These are phyloP conservation scores for Microbotryum lychnidis-dioicae DNA, from an alignment of 1,284 basidiomycete genomes.

Conservation along the genomic window DNA sequence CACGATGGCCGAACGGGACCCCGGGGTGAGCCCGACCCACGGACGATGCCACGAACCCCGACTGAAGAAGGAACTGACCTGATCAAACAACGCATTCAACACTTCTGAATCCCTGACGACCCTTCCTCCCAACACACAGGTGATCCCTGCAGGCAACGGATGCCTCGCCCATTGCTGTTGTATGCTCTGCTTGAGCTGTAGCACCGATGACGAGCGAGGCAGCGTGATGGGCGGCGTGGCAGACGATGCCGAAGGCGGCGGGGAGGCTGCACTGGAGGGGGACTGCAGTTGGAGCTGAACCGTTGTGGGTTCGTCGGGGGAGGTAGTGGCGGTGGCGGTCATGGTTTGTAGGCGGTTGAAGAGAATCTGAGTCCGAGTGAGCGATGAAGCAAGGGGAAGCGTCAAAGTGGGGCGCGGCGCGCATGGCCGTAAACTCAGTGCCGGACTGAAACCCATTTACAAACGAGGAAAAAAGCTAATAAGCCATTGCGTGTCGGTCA, in stretches of 20 bases:
- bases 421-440: no score
- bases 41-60: no score
- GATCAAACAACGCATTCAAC: slow-evolving; percentile 4
- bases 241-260: neutral
- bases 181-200: slow-evolving; percentile 12
- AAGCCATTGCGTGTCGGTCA: no score
- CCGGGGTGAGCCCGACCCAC: no score
- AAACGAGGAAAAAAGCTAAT: no score
- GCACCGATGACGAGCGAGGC: neutral
- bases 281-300: neutral
- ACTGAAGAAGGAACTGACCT: neutral
- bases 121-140: slow-evolving; percentile 12
- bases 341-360: no score
- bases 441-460: no score
- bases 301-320: no score
- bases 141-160: slow-evolving; percentile 9
- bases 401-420: no score
- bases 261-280: neutral
- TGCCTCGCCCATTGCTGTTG: slow-evolving; percentile 10
- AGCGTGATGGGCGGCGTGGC: neutral
- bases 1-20: neutral
- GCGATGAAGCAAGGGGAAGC: no score
- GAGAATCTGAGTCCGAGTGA: no score
- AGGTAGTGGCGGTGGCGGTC: no score
- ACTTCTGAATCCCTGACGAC: slow-evolving; percentile 17